These are phyloP conservation scores for Eucalyptus regnans DNA, from an alignment of 345 rosid genomes.

Conservation along the genomic window DNA sequence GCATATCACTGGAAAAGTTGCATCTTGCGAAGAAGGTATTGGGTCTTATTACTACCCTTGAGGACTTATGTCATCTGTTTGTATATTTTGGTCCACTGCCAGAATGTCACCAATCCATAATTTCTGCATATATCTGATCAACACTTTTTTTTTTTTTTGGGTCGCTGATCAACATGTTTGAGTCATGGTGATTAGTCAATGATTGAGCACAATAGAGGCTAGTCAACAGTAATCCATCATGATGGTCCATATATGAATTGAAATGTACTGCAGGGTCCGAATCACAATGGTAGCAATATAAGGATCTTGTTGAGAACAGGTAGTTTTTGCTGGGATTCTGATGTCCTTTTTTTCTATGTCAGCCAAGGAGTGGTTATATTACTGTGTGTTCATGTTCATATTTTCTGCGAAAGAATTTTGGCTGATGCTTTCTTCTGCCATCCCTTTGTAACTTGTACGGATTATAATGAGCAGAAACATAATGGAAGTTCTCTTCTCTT, in stretches of 20 bases:
- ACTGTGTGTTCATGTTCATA: background rate
- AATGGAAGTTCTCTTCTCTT: background rate
- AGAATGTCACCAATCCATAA: background rate
- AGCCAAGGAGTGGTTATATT: background rate
- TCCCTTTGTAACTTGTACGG: background rate
- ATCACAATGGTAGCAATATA: background rate
- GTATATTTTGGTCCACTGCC: background rate
- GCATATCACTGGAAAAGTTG: constrained; percentile 23
- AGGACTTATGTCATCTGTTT: background rate
- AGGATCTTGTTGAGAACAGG: background rate
- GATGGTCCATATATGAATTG: background rate
- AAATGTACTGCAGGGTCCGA: background rate
- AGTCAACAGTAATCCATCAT: background rate
- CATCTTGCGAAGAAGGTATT: constrained; percentile 53
- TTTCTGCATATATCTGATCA: background rate
- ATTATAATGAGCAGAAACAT: background rate
- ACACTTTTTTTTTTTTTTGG: background rate
- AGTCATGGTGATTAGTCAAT: background rate
- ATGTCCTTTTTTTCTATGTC: background rate
- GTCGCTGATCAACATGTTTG: background rate
- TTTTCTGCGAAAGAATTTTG: background rate
- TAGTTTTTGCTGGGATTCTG: background rate
- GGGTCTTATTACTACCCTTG: background rate
- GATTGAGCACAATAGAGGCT: background rate
- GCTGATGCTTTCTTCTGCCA: background rate